Base-by-base conservation (phyloP, 441 rosid genomes). In the Macaranga tanarius region DNA sequence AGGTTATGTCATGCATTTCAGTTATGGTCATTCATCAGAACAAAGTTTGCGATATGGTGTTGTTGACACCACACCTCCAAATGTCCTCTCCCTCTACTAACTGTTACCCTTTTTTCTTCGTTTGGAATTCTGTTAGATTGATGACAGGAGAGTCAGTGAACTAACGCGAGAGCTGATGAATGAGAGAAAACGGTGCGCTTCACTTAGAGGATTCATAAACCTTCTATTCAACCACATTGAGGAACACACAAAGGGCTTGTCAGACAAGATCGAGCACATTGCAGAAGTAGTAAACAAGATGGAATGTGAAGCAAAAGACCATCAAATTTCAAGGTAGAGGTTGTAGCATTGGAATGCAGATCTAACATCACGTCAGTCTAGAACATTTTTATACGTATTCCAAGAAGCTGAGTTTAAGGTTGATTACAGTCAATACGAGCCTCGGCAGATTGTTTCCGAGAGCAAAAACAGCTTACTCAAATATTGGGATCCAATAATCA, bases 201-300 rank as follows among this genome's bases (percentile, higher is more conserved):
- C 77, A 17, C 66, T 69, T 1, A 57, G 67, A 59, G 62, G 55
- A 69, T 69, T 66, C 23, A 71, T 78, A 20, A 52, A 73, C 12
- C 65, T 68, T 62, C 50, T 77, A 23, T 52, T 77, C 42, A 59
- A 51, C 54, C 77, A 78, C 74, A 70, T 70, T 48, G 74, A 73
- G 40, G 76, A 72, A 70, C 80, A 73, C 44, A 77, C 71, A 4
- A 69, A 77, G 9, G 74, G 68, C 16, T 51, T 77, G 56, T 73
- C 80, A 0, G 73, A 70, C 60, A 65, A 70, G 54, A 54, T 74
- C 50, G 73, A 55, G 63, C 51, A 54, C 48, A 62, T 71, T 2
- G 72, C 65, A 67, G 75, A 61, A 26, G 52, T 54, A 16, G 63
- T 69, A 16, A 48, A 70, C 45, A 65, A 48, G 65, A 54, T 80